Conservation (phyloP, 1,284 basidiomycete genomes). For the Fistulinella cinereoalba region DNA sequence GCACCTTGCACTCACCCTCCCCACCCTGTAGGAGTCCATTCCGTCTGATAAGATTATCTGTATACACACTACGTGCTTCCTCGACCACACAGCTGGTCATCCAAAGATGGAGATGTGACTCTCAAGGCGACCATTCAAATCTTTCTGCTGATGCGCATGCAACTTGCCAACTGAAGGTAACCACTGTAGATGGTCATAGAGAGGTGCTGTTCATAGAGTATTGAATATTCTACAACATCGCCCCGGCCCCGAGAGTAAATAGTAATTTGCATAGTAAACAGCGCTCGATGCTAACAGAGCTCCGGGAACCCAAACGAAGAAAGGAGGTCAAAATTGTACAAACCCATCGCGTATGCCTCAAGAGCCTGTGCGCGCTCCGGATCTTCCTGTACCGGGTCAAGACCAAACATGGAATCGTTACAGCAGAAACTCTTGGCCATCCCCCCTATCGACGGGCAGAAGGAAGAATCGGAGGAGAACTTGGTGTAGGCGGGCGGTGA, state of each 20-base stretch:
- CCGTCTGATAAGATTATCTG: too few species aligned
- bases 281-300: conserved; percentile 3
- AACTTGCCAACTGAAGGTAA: too few species aligned
- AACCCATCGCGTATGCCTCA: conserved; percentile 30
- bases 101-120: too few species aligned
- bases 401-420: conserved; percentile 2
- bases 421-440: conserved; percentile 4
- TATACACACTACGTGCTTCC: too few species aligned
- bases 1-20: too few species aligned
- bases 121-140: too few species aligned
- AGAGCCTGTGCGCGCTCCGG: conserved; percentile 26
- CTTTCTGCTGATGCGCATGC: too few species aligned
- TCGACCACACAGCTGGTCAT: too few species aligned
- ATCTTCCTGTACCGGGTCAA: conserved; percentile 14
- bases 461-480: background rate
- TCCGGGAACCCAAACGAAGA: conserved; percentile 27
- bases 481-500: conserved; percentile 4
- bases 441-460: background rate
- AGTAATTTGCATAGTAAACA: background rate
- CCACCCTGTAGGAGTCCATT: too few species aligned
- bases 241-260: background rate
- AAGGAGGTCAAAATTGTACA: conserved; percentile 26
- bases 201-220: too few species aligned
- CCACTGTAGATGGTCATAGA: background rate
- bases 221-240: background rate